Evolutionary conservation across 169 alveolate genomes (phyloP).

Genomic region (Eimeria maxima): DNA sequence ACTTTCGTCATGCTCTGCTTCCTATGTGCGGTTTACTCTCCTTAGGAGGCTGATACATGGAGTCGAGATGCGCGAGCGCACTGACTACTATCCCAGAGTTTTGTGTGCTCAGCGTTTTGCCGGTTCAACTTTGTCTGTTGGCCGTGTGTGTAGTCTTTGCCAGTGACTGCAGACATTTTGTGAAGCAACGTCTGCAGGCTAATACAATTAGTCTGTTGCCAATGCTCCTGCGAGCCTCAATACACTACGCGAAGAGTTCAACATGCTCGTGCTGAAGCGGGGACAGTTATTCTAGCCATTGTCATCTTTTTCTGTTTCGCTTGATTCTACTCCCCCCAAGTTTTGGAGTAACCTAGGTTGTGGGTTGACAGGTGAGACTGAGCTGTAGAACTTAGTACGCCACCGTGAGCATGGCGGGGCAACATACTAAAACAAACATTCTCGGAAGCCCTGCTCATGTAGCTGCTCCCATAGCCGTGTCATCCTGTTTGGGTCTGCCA

Average conservation of each 20-base stretch:
- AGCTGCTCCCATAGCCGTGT: not conserved
- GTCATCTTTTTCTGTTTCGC: not conserved
- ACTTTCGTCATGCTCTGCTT: no score
- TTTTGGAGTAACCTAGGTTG: no score
- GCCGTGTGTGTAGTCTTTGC: not conserved
- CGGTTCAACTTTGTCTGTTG: not conserved
- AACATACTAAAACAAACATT: not conserved
- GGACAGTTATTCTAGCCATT: not conserved
- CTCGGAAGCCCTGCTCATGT: not conserved
- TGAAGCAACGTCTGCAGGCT: not conserved
- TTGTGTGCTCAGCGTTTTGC: not conserved
- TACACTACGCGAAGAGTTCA: not conserved
- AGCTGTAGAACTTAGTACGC: not conserved
- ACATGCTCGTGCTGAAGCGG: not conserved
- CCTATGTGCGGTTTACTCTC: no score
- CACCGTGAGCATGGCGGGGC: not conserved
- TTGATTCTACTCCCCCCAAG: not conserved
- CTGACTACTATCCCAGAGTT: not conserved
- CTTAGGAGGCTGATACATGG: not conserved
- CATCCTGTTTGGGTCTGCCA: conserved; percentile 57
- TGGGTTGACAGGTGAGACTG: not conserved
- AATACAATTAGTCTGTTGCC: not conserved
- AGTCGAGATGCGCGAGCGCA: not conserved
- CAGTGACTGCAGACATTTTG: not conserved
- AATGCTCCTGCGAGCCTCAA: not conserved